These are phyloP conservation scores for Peronospora farinosa DNA, from an alignment of 352 stramenopile species.

Conservation along the genomic window DNA sequence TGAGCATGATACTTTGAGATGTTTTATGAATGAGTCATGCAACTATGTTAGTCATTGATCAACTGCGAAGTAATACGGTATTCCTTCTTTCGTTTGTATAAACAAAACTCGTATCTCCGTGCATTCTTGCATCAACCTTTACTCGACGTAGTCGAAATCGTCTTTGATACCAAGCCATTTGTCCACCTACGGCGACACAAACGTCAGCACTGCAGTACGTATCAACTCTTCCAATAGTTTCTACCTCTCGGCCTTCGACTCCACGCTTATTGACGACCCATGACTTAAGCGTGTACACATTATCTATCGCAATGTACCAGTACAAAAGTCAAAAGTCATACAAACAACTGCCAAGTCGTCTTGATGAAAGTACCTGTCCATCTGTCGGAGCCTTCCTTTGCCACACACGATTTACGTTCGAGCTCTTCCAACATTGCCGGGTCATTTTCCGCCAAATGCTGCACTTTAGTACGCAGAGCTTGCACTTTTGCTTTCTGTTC, in stretches of 20 bases:
- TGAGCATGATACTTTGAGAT: constrained; percentile 4
- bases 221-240: not conserved
- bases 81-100: constrained; percentile 11
- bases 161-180: constrained; percentile 85
- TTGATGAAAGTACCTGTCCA: constrained; percentile 52
- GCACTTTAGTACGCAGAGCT: constrained; percentile 43
- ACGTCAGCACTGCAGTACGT: not conserved
- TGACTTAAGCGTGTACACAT: constrained; percentile 74
- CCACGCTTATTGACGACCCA: constrained; percentile 79
- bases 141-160: constrained; percentile 84
- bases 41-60: constrained; percentile 17
- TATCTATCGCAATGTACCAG: constrained; percentile 35
- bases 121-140: constrained; percentile 1
- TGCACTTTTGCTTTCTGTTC: constrained; percentile 49
- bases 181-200: constrained; percentile 41
- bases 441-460: constrained; percentile 70
- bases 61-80: constrained; percentile 19
- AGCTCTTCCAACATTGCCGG: constrained; percentile 59
- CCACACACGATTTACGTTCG: constrained; percentile 48
- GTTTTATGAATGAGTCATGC: not conserved
- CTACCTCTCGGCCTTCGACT: constrained; percentile 51
- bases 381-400: constrained; percentile 64
- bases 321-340: not conserved
- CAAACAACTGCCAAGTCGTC: not conserved
- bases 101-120: not conserved